Conservation (phyloP, 345 rosid species). For the Syzygium jambos region DNA sequence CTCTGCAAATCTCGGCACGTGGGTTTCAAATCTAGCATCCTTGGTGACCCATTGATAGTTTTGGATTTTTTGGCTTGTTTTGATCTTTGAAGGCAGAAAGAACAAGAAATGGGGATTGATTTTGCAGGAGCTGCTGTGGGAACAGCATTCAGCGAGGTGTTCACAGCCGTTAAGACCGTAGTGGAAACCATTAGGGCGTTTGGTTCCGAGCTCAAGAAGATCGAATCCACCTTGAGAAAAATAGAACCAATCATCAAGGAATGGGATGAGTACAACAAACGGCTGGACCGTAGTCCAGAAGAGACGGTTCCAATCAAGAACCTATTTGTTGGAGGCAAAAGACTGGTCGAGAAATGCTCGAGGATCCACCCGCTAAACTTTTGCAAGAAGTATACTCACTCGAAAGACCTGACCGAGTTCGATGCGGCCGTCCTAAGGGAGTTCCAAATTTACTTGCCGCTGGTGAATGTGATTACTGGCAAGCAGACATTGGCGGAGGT, state of each 20-base stretch:
- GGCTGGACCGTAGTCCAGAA: background rate
- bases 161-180: background rate
- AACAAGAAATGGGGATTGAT: background rate
- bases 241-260: background rate
- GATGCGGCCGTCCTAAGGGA: background rate
- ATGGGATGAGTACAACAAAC: background rate
- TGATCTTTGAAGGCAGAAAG: background rate
- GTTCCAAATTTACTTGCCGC: background rate
- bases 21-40: background rate
- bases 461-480: background rate
- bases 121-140: background rate
- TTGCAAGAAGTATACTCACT: background rate
- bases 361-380: rapidly evolving
- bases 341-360: background rate
- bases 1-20: background rate
- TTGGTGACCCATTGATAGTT: background rate
- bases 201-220: background rate
- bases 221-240: background rate
- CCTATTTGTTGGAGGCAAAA: background rate
- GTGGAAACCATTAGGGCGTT: rapidly evolving
- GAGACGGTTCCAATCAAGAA: background rate
- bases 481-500: too few species aligned
- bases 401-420: background rate
- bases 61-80: background rate
- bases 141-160: background rate